Base-by-base conservation (phyloP, 768 basidiomycete genomes). In the Boletus sp. region DNA sequence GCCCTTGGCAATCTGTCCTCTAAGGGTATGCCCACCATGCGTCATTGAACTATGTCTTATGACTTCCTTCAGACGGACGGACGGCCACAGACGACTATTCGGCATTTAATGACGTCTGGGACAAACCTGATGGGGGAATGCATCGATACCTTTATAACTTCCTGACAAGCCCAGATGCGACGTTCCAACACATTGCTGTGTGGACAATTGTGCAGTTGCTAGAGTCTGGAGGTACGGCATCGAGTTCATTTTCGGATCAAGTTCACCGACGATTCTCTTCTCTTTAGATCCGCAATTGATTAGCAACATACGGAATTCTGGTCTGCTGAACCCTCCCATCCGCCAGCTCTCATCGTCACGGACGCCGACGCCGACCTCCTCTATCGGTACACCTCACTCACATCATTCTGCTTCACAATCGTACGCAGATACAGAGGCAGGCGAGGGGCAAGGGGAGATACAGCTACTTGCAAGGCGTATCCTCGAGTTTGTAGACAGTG, bases 151-250 rank as follows among this genome's bases (percentile, higher is more conserved):
- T 99, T 44, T 89, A 92, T 69, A 84, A 92, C 45, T 99, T 99
- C 84, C 75, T 99, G 64, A 92, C 85, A 41, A 95, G 92, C 67
- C 78, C 90, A 7, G 97, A 99, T 67, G 89, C 92, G 14, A 99
- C 97, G 1, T 99, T 99, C 87, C 95, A 98, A 72, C 97, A 99
- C 69, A 99, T 98, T 60, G 97, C 97, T 35, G 94, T 99, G 44
- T 99, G 97, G 97, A 98, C 97, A 0, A 95, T 98, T 63, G 95
- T 98, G 28, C 97, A 99, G 69, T 76, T 99, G 20, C 80, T 99
- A 29, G 97, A 99, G 71, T 96, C 96, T n/a, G 91, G 92, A 59
- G 92, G 90, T 91, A 62, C 42, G 77, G 62, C 2, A 1, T 18
- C 8, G 24, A 46, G 28, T 32, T 29, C n/a, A 15, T 44, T 30